Evolutionary conservation across 208 protist genomes (phyloP).

Genomic region (Phytomonas serpens): DNA sequence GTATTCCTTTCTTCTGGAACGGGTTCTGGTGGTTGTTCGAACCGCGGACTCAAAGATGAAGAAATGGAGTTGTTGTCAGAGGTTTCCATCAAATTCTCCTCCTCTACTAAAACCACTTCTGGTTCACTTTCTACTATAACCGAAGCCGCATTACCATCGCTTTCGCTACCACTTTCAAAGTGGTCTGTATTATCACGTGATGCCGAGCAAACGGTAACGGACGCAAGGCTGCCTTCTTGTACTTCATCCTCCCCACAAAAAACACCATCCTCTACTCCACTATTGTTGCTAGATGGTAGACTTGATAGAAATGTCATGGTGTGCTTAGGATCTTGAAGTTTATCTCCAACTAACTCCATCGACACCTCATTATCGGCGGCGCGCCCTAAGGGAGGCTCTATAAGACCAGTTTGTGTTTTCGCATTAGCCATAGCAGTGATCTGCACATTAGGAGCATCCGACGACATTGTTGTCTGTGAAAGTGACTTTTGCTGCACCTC

Average conservation of each 20-base stretch:
- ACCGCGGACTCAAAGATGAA: neutral
- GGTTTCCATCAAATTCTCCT: neutral
- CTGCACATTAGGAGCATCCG: neutral
- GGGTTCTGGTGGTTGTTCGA: neutral
- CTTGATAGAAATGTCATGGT: neutral
- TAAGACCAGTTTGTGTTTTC: neutral
- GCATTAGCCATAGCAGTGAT: neutral
- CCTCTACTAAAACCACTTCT: neutral
- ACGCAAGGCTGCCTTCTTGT: neutral
- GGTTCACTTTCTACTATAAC: neutral
- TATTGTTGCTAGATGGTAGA: neutral
- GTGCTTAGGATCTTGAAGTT: neutral
- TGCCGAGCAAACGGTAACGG: neutral
- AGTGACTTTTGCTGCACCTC: neutral
- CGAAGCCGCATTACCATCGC: neutral
- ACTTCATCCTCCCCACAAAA: neutral
- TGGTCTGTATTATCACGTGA: neutral
- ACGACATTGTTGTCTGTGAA: neutral
- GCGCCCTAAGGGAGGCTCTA: neutral
- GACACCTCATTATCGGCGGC: neutral
- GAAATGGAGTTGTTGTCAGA: neutral
- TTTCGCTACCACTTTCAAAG: neutral
- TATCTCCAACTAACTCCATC: neutral
- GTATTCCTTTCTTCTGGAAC: neutral
- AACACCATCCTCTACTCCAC: neutral